A percentile compares a stretch with the other conserved stretches of the same genome.
Conservation (phyloP, 2,329 filamentous ascomycete genomes). For the Pseudopithomyces maydicus region DNA sequence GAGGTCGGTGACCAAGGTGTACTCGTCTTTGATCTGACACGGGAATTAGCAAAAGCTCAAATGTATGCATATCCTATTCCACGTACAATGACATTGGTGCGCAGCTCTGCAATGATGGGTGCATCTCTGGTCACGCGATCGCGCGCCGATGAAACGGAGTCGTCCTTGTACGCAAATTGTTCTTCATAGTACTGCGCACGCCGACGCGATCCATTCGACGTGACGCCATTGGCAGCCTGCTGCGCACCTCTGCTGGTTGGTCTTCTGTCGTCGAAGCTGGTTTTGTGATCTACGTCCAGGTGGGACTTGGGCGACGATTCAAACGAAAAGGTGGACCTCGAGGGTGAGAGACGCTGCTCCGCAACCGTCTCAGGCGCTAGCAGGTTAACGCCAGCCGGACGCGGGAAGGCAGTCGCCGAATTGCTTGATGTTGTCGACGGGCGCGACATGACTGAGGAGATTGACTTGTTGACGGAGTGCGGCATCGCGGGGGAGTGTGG, state of each 20-base stretch:
- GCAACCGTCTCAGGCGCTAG: conserved; percentile 32
- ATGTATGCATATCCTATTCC: conserved; percentile 14
- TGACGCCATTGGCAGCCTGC: conserved; percentile 1
- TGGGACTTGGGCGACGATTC: conserved; percentile 39
- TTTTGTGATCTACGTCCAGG: conserved; percentile 22
- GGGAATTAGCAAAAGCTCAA: conserved; percentile 23
- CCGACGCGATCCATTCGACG: conserved; percentile 27
- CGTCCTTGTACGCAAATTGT: conserved; percentile 45
- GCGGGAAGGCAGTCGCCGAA: conserved; percentile 41
- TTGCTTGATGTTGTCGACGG: conserved; percentile 42
- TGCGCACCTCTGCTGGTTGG: conserved; percentile 16
- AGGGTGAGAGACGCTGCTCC: conserved; percentile 37
- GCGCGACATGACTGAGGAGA: conserved; percentile 37
- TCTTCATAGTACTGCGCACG: conserved; percentile 46
- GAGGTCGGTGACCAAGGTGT: conserved; percentile 74
- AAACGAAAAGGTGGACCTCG: conserved; percentile 46
- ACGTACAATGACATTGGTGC: conserved; percentile 58
- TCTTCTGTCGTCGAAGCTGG: conserved; percentile 17
- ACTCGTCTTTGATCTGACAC: conserved; percentile 74
- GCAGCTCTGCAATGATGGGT: conserved; percentile 54
- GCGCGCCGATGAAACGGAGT: conserved; percentile 39
- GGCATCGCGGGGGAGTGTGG: conserved; percentile 31
- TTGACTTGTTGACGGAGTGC: conserved; percentile 40
- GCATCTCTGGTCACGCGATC: conserved; percentile 52
- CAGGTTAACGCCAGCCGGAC: conserved; percentile 38